These are phyloP conservation scores for Hylodesmum podocarpum DNA, from an alignment of 306 rosid species.

Conservation along the genomic window DNA sequence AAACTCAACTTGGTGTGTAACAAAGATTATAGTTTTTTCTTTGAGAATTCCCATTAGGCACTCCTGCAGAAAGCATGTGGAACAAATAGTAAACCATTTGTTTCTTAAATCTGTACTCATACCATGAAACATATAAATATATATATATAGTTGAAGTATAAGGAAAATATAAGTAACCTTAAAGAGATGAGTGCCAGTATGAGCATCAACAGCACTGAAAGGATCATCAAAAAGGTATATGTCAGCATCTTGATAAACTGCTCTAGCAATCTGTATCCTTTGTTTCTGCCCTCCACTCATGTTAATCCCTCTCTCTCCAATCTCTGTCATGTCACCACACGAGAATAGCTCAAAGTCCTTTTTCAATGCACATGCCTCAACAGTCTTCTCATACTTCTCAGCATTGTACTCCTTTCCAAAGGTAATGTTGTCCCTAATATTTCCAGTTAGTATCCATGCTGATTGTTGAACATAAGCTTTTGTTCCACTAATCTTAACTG, in stretches of 20 bases:
- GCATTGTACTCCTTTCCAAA: slow-evolving; percentile 68
- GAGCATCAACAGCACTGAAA: slow-evolving; percentile 99
- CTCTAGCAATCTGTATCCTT: slow-evolving; percentile 91
- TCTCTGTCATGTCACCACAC: slow-evolving; percentile 80
- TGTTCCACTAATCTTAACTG: slow-evolving; percentile 79
- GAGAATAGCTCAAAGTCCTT: slow-evolving; percentile 92
- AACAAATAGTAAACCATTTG: slow-evolving; percentile 13
- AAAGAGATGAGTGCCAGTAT: slow-evolving; percentile 90
- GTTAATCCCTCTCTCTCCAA: slow-evolving; percentile 96
- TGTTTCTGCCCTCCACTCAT: slow-evolving; percentile 99
- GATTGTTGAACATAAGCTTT: slow-evolving; percentile 94
- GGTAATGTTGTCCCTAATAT: slow-evolving; percentile 75
- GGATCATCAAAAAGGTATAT: slow-evolving; percentile 91
- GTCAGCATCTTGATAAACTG: slow-evolving; percentile 89
- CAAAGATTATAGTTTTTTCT: slow-evolving; percentile 78
- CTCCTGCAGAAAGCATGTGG: slow-evolving; percentile 51
- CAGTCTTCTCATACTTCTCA: slow-evolving; percentile 60
- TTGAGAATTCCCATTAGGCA: slow-evolving; percentile 88
- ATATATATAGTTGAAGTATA: not conserved
- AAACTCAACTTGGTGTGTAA: slow-evolving; percentile 98
- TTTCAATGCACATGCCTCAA: slow-evolving; percentile 81
- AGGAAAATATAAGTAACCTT: slow-evolving; percentile 56
- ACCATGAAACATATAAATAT: not conserved
- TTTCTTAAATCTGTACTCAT: not conserved
- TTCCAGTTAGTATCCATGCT: slow-evolving; percentile 94